Evolutionary conservation across 345 rosid genomes (phyloP).

Genomic region (Camelina laxa): DNA sequence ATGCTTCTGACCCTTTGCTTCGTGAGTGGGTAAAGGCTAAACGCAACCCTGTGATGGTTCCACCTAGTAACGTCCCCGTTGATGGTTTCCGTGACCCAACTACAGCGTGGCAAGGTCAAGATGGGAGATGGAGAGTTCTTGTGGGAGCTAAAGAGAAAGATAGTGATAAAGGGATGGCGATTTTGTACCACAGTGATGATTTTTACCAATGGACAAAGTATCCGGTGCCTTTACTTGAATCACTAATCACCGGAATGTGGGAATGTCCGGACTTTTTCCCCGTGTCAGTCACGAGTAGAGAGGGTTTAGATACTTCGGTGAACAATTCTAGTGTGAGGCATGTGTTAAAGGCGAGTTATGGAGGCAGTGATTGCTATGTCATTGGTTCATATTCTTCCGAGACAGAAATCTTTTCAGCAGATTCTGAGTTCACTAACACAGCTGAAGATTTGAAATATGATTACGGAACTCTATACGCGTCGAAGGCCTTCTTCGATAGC

Average conservation of each 20-base stretch:
- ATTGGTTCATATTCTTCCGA: constrained; percentile 58
- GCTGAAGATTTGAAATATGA: constrained; percentile 55
- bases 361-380: constrained; percentile 53
- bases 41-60: constrained; percentile 59
- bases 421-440: constrained; percentile 47
- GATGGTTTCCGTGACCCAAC: constrained; percentile 68
- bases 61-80: constrained; percentile 33
- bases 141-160: not conserved
- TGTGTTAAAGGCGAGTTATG: constrained; percentile 27
- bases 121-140: constrained; percentile 36
- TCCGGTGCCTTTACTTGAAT: constrained; percentile 46
- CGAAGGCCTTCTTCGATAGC: constrained; percentile 66
- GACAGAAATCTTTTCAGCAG: constrained; percentile 47
- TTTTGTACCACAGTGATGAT: constrained; percentile 56
- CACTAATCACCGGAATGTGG: constrained; percentile 57
- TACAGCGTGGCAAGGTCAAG: constrained; percentile 68
- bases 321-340: constrained; percentile 38
- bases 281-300: not conserved
- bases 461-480: constrained; percentile 66
- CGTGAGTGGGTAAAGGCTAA: constrained; percentile 60
- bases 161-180: constrained; percentile 20
- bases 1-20: constrained; percentile 64
- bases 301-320: not conserved
- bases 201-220: constrained; percentile 50
- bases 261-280: constrained; percentile 46